Conservation (phyloP, 169 alveolate genomes). For the Eimeria praecox region DNA sequence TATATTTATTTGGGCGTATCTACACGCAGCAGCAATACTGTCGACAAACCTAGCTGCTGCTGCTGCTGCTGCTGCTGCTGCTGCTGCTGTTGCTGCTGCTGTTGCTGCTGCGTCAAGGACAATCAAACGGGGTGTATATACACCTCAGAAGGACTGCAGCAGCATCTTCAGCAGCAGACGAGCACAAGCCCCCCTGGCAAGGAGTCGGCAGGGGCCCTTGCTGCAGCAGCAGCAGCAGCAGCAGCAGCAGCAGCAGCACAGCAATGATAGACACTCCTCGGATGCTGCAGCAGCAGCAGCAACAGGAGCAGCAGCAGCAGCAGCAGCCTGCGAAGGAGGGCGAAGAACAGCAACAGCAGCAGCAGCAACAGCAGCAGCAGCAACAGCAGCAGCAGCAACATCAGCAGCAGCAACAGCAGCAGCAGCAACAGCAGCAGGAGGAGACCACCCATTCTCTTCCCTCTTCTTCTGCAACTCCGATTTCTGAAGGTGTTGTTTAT, state of each 20-base stretch:
- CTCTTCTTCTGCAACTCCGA: neutral
- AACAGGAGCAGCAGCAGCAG: conserved; percentile 10
- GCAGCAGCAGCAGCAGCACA: conserved; percentile 42
- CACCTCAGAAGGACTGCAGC: neutral
- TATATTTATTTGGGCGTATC: too few relatives aligned
- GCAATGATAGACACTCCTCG: neutral
- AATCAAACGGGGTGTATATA: neutral
- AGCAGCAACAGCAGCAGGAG: conserved; percentile 21
- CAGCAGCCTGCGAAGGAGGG: neutral
- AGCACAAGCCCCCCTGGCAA: too few relatives aligned
- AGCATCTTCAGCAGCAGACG: neutral
- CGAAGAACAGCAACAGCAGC: neutral
- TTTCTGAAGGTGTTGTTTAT: neutral
- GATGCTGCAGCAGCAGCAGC: conserved; percentile 7
- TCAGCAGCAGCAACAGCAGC: conserved; percentile 13
- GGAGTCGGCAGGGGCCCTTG: too few relatives aligned
- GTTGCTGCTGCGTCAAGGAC: neutral
- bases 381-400: conserved; percentile 52
- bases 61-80: conserved; percentile 52
- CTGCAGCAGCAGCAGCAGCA: conserved; percentile 49
- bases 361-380: neutral
- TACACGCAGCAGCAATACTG: too few relatives aligned
- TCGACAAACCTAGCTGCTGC: neutral
- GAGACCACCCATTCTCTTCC: neutral
- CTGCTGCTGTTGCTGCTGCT: conserved; percentile 33